Base-by-base conservation (phyloP, 257 asterid species). In the Thymus mandschuricus region DNA sequence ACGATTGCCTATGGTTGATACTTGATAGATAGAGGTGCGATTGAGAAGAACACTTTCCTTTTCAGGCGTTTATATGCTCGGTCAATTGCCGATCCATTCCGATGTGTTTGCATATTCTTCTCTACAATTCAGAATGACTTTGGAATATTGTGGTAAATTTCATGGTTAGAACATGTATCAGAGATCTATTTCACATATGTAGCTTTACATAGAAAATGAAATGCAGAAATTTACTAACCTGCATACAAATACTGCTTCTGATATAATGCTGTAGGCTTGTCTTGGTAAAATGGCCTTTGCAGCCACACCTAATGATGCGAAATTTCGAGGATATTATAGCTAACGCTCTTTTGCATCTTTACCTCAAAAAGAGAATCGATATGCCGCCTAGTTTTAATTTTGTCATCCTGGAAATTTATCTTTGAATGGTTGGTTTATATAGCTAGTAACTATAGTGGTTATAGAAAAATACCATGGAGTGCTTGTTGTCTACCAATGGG, bases 401-500 rank as follows among this genome's bases (percentile, higher is more conserved):
- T 27, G 55, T 44, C 21, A 11, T 6, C 27, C n/a, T 15, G 30
- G 27, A 34, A 60, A 31, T 5, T 60, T 31, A 34, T 3, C 3
- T 34, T 15, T 27, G 51, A 50, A 61, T 71, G 48, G 12, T 57
- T 61, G 69, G 43, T 60, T 44, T 48, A 60, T 40, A 28, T 58
- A 21, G 48, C 15, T 60, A 28, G 1, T 64, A 27, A 58, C 41
- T 57, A 57, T 15, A 8, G 21, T 29, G 38, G 40, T 9, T 50
- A 15, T 15, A 41, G 21, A 28, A 28, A 28, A 4, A 43, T 69
- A 34, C 30, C 8, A 5, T 58, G 72, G 78, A 75, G 76, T 76
- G 72, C 85, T 77, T 50, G 73, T 69, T 72, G 75, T 86, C 81
- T 80, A 48, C 73, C 82, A 50, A 59, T 79, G 77, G 69, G 85